Base-by-base conservation (phyloP, 2,329 filamentous ascomycete species). In the Aspergillus floridensis region DNA sequence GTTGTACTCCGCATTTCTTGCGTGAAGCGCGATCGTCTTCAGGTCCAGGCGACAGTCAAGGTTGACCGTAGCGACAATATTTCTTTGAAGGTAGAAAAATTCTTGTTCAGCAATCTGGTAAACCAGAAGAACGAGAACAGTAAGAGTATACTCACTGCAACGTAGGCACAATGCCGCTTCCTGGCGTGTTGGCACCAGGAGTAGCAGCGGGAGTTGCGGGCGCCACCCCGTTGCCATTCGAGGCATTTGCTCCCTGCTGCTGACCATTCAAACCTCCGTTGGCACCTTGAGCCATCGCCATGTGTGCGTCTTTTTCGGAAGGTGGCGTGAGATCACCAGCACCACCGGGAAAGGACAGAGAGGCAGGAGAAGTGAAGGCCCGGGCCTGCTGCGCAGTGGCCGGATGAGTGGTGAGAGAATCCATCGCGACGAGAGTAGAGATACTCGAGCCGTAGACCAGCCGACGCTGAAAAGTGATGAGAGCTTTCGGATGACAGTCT, bases 51-150 rank as follows among this genome's bases (percentile, higher is more conserved):
- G 93, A 81, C 93, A 97, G 83, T 96, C 92, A 74, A 98, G 86
- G 79, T 98, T 98, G 82, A 98, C 95, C 69, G 95, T 99, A 68
- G 95, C 93, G 79, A 98, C 93, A 81, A 98, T 96, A 82, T 98
- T 97, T 88, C 92, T 96, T 92, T 52, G 68, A 65, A 63, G 63
- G 60, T 63, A 65, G 63, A 66, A 58, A 65, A 53, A 60, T 61
- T 60, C 66, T 76, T 73, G 76, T 81, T 82, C 81, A 82, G 80
- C 78, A 75, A 75, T 77, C 73, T 79, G 77, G 75, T 76, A 69
- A 69, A 70, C 73, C 74, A 74, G 71, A 76, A 75, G 22, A 41
- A 60, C 24, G 52, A 56, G 72, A 75, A 74, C 73, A 74, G 72
- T 68, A 69, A 71, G 75, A 77, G 77, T 76, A 88, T 89, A 95